Evolutionary conservation across 208 protist genomes (phyloP).

Genomic region (Acanthamoeba castellanii): DNA sequence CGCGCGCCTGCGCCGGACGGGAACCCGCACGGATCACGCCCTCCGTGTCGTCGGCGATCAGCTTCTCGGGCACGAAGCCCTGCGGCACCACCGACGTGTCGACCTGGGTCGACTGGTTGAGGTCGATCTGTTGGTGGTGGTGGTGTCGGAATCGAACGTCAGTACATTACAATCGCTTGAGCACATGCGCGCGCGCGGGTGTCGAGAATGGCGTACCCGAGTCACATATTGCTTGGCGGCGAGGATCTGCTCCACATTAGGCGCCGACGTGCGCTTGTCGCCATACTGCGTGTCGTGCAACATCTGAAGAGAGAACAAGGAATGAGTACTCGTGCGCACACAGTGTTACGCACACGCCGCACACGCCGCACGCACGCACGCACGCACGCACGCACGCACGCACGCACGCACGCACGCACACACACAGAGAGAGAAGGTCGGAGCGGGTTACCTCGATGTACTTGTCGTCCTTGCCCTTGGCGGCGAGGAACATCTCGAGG

Average conservation of each 20-base stretch:
- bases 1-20: background rate
- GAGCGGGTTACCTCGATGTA: slow-evolving; percentile 28
- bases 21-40: background rate
- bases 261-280: background rate
- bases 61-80: background rate
- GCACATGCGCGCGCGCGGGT: too few relatives aligned
- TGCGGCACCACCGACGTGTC: background rate
- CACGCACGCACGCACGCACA: too few relatives aligned
- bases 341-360: too few relatives aligned
- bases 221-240: background rate
- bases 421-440: too few relatives aligned
- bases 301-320: background rate
- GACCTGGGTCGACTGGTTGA: slow-evolving; percentile 30
- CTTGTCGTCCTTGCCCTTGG: slow-evolving; percentile 74
- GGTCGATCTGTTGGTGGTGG: background rate
- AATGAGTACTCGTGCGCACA: too few relatives aligned
- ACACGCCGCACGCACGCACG: too few relatives aligned
- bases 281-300: slow-evolving; percentile 52
- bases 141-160: too few relatives aligned
- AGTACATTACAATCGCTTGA: too few relatives aligned
- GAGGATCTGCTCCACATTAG: slow-evolving; percentile 16
- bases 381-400: too few relatives aligned
- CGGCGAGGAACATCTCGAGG: slow-evolving; percentile 61
- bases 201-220: too few relatives aligned
- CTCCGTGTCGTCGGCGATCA: background rate